phyloP scores from a whole-genome alignment of 169 alveolate species.

The Cryptosporidium tyzzeri region DNA sequence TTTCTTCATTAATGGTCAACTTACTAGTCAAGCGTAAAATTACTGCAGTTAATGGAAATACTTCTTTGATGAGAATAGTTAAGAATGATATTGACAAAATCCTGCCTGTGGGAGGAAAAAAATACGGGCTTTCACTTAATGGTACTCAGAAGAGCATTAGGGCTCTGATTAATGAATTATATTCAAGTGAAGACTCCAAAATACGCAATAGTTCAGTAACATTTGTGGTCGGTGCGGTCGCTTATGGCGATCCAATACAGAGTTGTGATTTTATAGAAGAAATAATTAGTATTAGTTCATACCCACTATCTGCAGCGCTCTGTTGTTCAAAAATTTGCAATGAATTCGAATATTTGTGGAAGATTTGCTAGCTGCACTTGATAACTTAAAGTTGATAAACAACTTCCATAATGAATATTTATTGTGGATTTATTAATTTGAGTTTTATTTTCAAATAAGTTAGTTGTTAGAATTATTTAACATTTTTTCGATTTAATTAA shows the following conservation, averaged over 20 bases:
- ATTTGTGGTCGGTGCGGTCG: conserved; percentile 89
- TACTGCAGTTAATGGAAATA: conserved; percentile 83
- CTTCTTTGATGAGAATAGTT: conserved; percentile 83
- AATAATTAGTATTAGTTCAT: conserved; percentile 85
- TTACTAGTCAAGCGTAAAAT: conserved; percentile 85
- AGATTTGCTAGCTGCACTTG: conserved; percentile 16
- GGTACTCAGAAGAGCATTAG: conserved; percentile 82
- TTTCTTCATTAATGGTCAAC: conserved; percentile 85
- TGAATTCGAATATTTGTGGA: conserved; percentile 85
- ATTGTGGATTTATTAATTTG: not conserved
- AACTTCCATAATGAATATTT: not conserved
- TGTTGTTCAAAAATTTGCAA: conserved; percentile 86
- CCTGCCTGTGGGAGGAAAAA: conserved; percentile 86
- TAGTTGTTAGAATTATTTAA: not conserved
- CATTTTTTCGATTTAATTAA: conserved; percentile 12
- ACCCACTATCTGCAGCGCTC: conserved; percentile 90
- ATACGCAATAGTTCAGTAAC: conserved; percentile 79
- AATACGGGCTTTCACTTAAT: conserved; percentile 86
- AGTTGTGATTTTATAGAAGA: conserved; percentile 83
- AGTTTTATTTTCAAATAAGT: not conserved
- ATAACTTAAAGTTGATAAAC: not conserved
- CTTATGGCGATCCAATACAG: conserved; percentile 86
- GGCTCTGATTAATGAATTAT: conserved; percentile 79
- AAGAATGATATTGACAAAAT: conserved; percentile 84
- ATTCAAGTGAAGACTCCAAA: conserved; percentile 57